A percentile compares a stretch with the other conserved stretches of the same genome.
Evolutionary conservation across 202 grass and related monocot genomes (phyloP).

Genomic region (Zoysia matrella): DNA sequence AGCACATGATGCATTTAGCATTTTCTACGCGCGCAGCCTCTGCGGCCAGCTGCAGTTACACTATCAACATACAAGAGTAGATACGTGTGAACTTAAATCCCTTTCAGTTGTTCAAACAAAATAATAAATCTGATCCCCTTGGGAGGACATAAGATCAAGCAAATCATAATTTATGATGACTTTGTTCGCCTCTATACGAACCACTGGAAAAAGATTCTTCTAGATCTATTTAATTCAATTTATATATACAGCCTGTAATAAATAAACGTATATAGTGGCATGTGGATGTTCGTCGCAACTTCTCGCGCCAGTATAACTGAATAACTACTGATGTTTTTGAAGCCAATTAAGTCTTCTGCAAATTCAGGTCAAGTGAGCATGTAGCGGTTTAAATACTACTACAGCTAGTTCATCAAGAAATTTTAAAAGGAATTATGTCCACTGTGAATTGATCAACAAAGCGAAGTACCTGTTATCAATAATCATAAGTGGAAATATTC

Average conservation of each 20-base stretch:
- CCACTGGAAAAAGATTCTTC: slow-evolving; percentile 41
- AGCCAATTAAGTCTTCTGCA: background rate
- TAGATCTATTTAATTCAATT: background rate
- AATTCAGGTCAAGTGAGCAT: too few species aligned
- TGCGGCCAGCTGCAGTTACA: slow-evolving; percentile 1
- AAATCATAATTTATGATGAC: too few species aligned
- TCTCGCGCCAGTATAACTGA: too few species aligned
- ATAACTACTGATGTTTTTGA: background rate
- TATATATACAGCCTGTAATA: background rate
- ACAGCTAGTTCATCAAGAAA: background rate
- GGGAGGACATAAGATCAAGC: background rate
- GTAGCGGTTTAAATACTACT: background rate
- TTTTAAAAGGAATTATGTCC: background rate
- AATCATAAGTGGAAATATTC: too few species aligned
- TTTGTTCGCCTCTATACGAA: slow-evolving; percentile 22
- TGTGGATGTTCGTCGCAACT: background rate
- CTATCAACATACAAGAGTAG: background rate
- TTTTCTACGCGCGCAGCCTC: slow-evolving; percentile 15
- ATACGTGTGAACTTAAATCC: slow-evolving; percentile 13
- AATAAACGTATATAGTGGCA: background rate
- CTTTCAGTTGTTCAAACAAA: background rate
- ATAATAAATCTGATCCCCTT: slow-evolving; percentile 26
- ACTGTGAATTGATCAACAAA: too few species aligned
- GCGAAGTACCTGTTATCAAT: too few species aligned
- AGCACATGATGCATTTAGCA: slow-evolving; percentile 34